phyloP scores from a whole-genome alignment of 2,329 filamentous ascomycete species.

The Cephalotrichum gorgonifer region DNA sequence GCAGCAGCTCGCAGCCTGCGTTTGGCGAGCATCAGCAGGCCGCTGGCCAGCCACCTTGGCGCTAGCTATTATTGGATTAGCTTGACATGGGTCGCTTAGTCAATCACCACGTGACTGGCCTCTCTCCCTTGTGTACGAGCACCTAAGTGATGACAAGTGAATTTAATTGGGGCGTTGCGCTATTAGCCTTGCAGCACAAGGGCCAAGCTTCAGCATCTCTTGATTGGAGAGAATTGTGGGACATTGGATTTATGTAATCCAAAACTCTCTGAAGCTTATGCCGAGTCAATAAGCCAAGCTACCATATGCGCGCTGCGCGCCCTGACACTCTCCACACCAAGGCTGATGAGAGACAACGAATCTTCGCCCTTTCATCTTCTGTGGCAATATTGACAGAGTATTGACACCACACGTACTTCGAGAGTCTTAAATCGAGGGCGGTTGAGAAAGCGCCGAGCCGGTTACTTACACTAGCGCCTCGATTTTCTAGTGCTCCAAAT shows the following conservation, averaged over 20 bases:
- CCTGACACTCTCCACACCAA: neutral
- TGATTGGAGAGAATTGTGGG: neutral
- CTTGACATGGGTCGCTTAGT: neutral
- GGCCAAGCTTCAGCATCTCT: neutral
- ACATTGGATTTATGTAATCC: neutral
- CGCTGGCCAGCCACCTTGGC: too few species aligned
- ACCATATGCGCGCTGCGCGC: too few species aligned
- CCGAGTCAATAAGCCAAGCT: too few species aligned
- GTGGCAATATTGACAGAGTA: neutral
- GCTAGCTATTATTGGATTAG: too few species aligned
- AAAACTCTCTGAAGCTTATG: too few species aligned
- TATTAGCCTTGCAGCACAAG: neutral
- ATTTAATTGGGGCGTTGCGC: neutral
- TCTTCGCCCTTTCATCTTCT: neutral
- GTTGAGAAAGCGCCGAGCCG: neutral
- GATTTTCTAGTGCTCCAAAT: neutral
- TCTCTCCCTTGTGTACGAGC: too few species aligned
- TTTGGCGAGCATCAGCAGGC: neutral
- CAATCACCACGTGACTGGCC: too few species aligned
- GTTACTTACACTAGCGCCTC: neutral
- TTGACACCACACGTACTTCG: neutral
- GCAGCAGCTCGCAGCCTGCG: slow-evolving; percentile 20
- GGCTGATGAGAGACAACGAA: neutral
- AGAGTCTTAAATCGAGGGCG: neutral
- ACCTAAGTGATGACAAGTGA: too few species aligned